These are phyloP conservation scores for Peronospora belbahrii DNA, from an alignment of 352 stramenopile species.

Conservation along the genomic window DNA sequence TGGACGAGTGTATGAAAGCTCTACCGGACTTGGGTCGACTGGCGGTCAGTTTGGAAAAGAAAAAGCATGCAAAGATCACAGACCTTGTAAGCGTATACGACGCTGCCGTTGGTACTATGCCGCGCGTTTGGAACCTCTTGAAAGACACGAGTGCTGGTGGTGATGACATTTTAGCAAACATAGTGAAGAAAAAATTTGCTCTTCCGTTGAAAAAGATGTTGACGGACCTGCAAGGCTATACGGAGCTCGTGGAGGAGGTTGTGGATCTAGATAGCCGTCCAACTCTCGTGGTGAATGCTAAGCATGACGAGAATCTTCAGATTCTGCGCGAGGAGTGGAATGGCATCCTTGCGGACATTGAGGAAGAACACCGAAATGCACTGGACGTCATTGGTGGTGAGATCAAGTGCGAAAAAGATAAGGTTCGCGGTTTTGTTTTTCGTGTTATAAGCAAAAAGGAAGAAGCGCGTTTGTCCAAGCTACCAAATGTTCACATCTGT, in stretches of 20 bases:
- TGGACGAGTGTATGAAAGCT: constrained; percentile 85
- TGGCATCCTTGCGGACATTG: constrained; percentile 56
- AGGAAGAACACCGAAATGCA: constrained; percentile 70
- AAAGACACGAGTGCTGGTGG: constrained; percentile 17
- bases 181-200: constrained; percentile 45
- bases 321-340: constrained; percentile 71
- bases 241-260: constrained; percentile 74
- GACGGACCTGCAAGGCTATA: constrained; percentile 52
- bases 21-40: constrained; percentile 75
- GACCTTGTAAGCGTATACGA: constrained; percentile 83
- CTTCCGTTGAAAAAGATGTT: constrained; percentile 50
- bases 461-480: constrained; percentile 84
- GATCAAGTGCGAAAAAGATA: constrained; percentile 91
- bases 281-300: constrained; percentile 72
- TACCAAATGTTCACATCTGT: constrained; percentile 87
- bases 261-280: constrained; percentile 75
- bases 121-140: constrained; percentile 51
- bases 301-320: constrained; percentile 79
- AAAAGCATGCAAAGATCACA: constrained; percentile 66
- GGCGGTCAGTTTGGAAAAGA: constrained; percentile 53
- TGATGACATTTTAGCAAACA: constrained; percentile 27
- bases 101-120: constrained; percentile 57
- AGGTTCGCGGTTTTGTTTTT: constrained; percentile 89
- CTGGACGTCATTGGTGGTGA: constrained; percentile 62
- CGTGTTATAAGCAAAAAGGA: constrained; percentile 91